These are phyloP conservation scores for Cyclotella choctawhatcheeana DNA, from an alignment of 108 stramenopile species.

Conservation along the genomic window DNA sequence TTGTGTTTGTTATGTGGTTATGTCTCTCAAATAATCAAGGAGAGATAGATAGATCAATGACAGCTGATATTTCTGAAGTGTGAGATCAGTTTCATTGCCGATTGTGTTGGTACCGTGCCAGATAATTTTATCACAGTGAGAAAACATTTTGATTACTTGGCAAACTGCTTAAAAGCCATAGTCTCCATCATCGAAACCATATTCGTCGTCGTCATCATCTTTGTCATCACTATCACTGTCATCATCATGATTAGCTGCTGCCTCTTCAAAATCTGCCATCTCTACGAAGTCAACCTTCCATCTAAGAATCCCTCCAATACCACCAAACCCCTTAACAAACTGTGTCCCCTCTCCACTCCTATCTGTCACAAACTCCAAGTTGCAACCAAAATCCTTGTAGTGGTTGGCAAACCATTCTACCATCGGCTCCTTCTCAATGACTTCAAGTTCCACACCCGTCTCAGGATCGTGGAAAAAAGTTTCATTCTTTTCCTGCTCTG, in stretches of 20 bases:
- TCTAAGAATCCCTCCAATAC: constrained; percentile 97
- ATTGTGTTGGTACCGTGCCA: too few species aligned
- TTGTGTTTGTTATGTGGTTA: background rate
- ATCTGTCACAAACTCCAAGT: constrained; percentile 98
- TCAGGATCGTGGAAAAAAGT: constrained; percentile 85
- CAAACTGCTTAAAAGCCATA: constrained; percentile 76
- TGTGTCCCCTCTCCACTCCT: constrained; percentile 96
- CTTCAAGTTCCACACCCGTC: constrained; percentile 95
- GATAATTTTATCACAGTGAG: too few species aligned
- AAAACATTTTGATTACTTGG: background rate
- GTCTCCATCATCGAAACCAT: constrained; percentile 91
- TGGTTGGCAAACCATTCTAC: constrained; percentile 99
- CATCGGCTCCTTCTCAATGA: constrained; percentile 85
- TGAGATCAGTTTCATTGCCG: too few species aligned
- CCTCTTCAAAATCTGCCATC: constrained; percentile 77
- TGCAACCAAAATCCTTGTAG: constrained; percentile 97
- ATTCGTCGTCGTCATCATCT: constrained; percentile 66
- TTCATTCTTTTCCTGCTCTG: constrained; percentile 90
- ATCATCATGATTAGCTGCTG: constrained; percentile 57
- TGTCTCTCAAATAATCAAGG: too few species aligned
- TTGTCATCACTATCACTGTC: constrained; percentile 68
- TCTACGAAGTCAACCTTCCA: constrained; percentile 98
- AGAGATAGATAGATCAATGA: too few species aligned
- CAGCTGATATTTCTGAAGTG: too few species aligned
- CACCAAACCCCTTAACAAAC: constrained; percentile 99